Conservation (phyloP, 2,329 filamentous ascomycete species). For the Dothidotthia symphoricarpi region DNA sequence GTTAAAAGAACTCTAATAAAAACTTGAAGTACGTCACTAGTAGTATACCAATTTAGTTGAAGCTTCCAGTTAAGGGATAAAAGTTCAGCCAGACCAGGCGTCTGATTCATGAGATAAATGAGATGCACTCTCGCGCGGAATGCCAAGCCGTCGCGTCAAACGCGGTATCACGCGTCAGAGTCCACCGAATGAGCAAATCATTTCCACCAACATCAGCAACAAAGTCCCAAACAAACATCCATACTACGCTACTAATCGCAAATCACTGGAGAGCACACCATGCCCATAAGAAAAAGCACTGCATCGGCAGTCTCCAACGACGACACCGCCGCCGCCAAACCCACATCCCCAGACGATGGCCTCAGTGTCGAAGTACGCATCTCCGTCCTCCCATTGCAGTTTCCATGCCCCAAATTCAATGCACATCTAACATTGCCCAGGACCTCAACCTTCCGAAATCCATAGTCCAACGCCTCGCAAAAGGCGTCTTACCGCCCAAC, state of each 20-base stretch:
- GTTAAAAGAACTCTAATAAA: no score
- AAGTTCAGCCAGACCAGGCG: no score
- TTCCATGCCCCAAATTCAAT: not conserved
- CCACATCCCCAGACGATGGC: slow-evolving; percentile 41
- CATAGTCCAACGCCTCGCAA: slow-evolving; percentile 75
- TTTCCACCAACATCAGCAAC: slow-evolving; percentile 14
- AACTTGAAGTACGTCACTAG: no score
- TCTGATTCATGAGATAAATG: no score
- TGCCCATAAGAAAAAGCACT: slow-evolving; percentile 52
- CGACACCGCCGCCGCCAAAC: slow-evolving; percentile 29
- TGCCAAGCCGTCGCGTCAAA: slow-evolving; percentile 18
- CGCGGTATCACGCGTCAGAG: slow-evolving; percentile 33
- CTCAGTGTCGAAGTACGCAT: slow-evolving; percentile 46
- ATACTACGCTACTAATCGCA: slow-evolving; percentile 1
- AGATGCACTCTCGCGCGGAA: not conserved
- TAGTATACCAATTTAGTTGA: no score
- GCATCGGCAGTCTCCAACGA: slow-evolving; percentile 43
- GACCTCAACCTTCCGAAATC: slow-evolving; percentile 77
- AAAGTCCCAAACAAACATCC: slow-evolving; percentile 5
- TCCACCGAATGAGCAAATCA: slow-evolving; percentile 17
- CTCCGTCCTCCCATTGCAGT: not conserved
- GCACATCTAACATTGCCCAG: slow-evolving; percentile 12
- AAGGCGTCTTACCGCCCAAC: slow-evolving; percentile 75
- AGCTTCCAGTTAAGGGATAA: no score
- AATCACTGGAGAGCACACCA: slow-evolving; percentile 18